phyloP scores from a whole-genome alignment of 495 filamentous ascomycete species.

The Lophiostoma macrostomum region DNA sequence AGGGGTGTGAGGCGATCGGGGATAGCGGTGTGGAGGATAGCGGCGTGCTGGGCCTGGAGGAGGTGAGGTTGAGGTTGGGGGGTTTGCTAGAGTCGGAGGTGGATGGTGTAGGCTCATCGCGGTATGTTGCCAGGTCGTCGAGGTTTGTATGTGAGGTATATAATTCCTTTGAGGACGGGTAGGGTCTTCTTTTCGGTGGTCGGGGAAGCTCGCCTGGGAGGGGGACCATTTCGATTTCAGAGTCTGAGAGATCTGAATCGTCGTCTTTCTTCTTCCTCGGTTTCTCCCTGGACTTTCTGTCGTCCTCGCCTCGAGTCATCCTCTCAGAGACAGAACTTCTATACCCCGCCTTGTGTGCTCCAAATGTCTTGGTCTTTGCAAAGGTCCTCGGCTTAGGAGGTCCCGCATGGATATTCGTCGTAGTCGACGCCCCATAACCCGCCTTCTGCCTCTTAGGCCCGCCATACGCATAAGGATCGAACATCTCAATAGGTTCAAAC shows the following conservation, averaged over 20 bases:
- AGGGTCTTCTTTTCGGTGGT: too few species aligned
- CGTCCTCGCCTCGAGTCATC: neutral
- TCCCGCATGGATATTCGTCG: neutral
- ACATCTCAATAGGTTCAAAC: neutral
- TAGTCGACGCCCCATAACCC: neutral
- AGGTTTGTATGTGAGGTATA: neutral
- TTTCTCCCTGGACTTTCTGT: too few species aligned
- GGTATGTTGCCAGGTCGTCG: neutral
- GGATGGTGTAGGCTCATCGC: neutral
- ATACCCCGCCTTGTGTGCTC: neutral
- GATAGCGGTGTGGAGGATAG: constrained; percentile 2
- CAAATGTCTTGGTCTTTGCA: too few species aligned
- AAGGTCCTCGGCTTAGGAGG: neutral
- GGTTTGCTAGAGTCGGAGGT: neutral
- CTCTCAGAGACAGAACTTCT: neutral
- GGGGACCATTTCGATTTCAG: too few species aligned
- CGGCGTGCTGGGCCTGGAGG: constrained; percentile 1
- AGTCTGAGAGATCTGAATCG: too few species aligned
- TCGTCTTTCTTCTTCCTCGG: too few species aligned
- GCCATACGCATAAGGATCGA: neutral
- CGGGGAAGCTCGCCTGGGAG: too few species aligned
- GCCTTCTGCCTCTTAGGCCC: neutral
- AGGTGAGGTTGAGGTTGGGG: neutral
- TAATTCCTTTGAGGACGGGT: neutral
- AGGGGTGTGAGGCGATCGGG: neutral